Evolutionary conservation across 2,329 filamentous ascomycete species (phyloP).

Genomic region (Ceratocystis cacaofunesta): DNA sequence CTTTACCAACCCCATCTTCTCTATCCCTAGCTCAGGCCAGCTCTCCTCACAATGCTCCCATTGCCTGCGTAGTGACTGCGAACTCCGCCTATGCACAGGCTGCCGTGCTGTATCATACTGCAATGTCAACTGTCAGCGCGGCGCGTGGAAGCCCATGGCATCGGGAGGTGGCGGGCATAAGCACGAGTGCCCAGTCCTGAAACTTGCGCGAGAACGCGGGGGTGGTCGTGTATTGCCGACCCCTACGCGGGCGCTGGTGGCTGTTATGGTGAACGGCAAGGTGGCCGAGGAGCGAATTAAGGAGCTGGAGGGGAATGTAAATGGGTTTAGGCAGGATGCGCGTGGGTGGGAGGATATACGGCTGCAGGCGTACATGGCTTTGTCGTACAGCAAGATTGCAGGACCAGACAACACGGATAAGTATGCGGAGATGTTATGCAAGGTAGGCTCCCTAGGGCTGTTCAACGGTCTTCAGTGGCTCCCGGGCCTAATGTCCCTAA

Average conservation of each 20-base stretch:
- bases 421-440: constrained; percentile 37
- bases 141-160: constrained; percentile 32
- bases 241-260: constrained; percentile 38
- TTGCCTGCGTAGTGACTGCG: constrained; percentile 29
- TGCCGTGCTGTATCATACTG: constrained; percentile 44
- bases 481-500: not conserved
- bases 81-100: constrained; percentile 32
- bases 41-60: constrained; percentile 33
- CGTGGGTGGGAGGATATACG: constrained; percentile 33
- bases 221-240: constrained; percentile 33
- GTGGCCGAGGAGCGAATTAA: constrained; percentile 25
- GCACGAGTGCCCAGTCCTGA: constrained; percentile 37
- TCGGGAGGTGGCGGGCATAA: constrained; percentile 28
- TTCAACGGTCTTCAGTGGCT: too few species aligned
- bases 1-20: constrained; percentile 32
- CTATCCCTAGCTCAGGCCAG: constrained; percentile 32
- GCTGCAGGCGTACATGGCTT: constrained; percentile 35
- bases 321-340: constrained; percentile 24
- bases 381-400: constrained; percentile 27
- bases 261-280: constrained; percentile 31
- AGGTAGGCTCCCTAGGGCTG: constrained; percentile 26
- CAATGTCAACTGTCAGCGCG: constrained; percentile 36
- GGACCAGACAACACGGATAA: constrained; percentile 25
- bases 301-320: constrained; percentile 34
- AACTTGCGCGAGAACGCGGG: constrained; percentile 27